Base-by-base conservation (phyloP, 352 stramenopile genomes). In the Phytophthora tentaculata region DNA sequence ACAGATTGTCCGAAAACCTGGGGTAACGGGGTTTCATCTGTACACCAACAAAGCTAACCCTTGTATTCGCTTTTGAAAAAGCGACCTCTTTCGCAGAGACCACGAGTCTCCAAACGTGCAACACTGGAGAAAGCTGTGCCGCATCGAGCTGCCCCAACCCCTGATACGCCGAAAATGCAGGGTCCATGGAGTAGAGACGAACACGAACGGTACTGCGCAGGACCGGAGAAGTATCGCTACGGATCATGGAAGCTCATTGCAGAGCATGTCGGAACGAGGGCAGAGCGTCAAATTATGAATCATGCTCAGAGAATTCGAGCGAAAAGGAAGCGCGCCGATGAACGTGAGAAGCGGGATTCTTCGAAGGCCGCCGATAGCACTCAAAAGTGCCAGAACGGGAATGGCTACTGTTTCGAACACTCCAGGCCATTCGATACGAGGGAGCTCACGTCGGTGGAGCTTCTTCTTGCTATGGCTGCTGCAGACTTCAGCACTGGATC, bases 251-350 rank as follows among this genome's bases (percentile, higher is more conserved):
- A 45, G n/a, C 24, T 48, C 3, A 55, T 72, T 17, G 57, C 64
- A 0, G 20, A 54, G 1, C 23, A 60, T 17, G 57, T 72, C 6
- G 64, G 64, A 5, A 72, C 64, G 12, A 72, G 64, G 48, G 63
- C 64, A 1, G 57, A 67, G 12, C 28, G 58, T 37, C 65, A 73
- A 64, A 52, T 73, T 17, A 28, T 56, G 24, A 73, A 52, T 20
- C 65, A 68, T 16, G 47, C 65, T 10, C 58, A 73, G 28, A 68
- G 65, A n/a, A 63, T 73, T 24, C 59, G 65, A 2, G 53, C 47
- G 2, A 68, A 73, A 41, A 55, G 58, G 12, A 73, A 68, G 35
- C 52, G 51, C 5, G 20, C 56, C 0, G 48, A 64, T n/a, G 41
- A 65, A 39, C 62, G 61, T 1, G 22, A 60, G 7, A 50, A 56